Evolutionary conservation across 768 basidiomycete species (phyloP), one percentile per base, ranked within the genome.

Genomic region (Russula olivacea): DNA sequence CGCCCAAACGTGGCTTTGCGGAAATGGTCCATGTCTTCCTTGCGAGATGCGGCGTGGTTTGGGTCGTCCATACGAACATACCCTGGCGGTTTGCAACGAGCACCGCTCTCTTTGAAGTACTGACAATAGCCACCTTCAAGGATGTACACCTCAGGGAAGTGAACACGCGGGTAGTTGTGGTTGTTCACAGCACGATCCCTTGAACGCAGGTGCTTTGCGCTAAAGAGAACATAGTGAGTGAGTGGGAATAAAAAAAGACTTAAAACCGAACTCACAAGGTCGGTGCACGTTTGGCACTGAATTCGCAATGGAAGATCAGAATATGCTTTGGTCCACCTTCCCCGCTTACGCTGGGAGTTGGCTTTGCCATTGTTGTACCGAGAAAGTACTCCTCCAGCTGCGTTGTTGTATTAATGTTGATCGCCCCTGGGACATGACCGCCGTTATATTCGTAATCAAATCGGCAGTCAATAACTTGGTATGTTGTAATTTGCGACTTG

Each of bases 21-120:
- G 79, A 98, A 93, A 70, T 94, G 91, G 73, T 93, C 91, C 49
- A 98, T 73, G 69, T 95, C 91, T 71, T 92, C 89, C 48, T 86
- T 82, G 51, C 94, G 88, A 40, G 92, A 88, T 21, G 79, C 77
- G 21, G 86, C 83, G 72, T 96, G 87, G 50, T 80, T 81, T 2
- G 94, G 94, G 72, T 98, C 94, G 70, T 98, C 93, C 97, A 99
- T 99, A 8, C 82, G 85, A 47, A 96, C 87, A 71, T 99, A 99
- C 1, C 81, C 87, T 19, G 76, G 77, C 0, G 93, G 95, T 52
- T 88, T 78, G 76, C 96, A 98, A 50, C 87, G 87, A 34, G 75
- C 72, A 2, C 83, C 76, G 56, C 83, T 87, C 25, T 78, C 75
- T 68, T 86, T 84, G 77, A 81, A 97, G 77, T 93, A 98, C 48